phyloP scores from a whole-genome alignment of 495 filamentous ascomycete genomes.

The Mycothermus thermophilus region DNA sequence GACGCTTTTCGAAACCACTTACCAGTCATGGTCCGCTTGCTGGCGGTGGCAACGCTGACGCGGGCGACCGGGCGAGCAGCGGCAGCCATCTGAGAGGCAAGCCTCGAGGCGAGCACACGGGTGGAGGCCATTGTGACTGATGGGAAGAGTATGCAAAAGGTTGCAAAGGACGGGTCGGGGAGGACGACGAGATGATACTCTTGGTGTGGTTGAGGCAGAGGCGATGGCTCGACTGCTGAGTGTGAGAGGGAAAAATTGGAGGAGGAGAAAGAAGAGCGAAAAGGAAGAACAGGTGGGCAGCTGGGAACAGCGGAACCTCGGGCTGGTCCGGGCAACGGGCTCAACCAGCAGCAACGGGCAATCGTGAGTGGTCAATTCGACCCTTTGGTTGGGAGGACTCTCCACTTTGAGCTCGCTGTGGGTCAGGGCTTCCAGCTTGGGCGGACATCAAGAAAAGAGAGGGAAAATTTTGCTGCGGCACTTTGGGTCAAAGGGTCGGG shows the following conservation, averaged over 20 bases:
- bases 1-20: too few species aligned
- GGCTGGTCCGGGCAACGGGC: slow-evolving; percentile 27
- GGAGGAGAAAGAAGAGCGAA: slow-evolving; percentile 22
- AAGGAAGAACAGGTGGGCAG: slow-evolving; percentile 22
- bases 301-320: slow-evolving; percentile 20
- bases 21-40: slow-evolving; percentile 58
- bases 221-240: slow-evolving; percentile 25
- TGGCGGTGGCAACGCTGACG: slow-evolving; percentile 42
- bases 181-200: slow-evolving; percentile 21
- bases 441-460: slow-evolving; percentile 4
- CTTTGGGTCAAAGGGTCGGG: slow-evolving; percentile 12
- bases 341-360: slow-evolving; percentile 9
- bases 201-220: slow-evolving; percentile 13
- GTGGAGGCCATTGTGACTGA: slow-evolving; percentile 55
- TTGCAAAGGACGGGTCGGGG: slow-evolving; percentile 21
- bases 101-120: slow-evolving; percentile 55
- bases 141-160: slow-evolving; percentile 24
- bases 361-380: slow-evolving; percentile 24
- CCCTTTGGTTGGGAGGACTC: slow-evolving; percentile 9
- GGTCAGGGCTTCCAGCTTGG: slow-evolving; percentile 12
- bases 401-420: slow-evolving; percentile 19
- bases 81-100: slow-evolving; percentile 54
- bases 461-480: slow-evolving; percentile 17
- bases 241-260: slow-evolving; percentile 27
- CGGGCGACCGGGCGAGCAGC: slow-evolving; percentile 56